Percentiles rank a stretch among this genome's conserved stretches.
These are phyloP conservation scores for Chrysanthemum makinoi DNA, from an alignment of 129 eudicot genomes.

Conservation along the genomic window DNA sequence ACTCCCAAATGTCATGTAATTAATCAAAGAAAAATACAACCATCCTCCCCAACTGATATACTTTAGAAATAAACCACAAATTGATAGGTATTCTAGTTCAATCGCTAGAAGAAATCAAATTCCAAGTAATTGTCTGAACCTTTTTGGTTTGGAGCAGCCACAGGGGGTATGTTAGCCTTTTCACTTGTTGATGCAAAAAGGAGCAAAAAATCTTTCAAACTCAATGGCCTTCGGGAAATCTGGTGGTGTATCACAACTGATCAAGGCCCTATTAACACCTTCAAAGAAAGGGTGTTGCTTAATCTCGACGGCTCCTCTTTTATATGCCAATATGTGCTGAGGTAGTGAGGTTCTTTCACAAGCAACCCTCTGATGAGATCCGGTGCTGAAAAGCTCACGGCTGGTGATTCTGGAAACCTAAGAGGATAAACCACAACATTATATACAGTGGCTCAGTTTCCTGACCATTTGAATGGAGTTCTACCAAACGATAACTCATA, in stretches of 20 bases:
- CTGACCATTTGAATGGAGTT: conserved; percentile 68
- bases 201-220: conserved; percentile 25
- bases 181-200: conserved; percentile 31
- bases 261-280: conserved; percentile 69
- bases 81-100: conserved; percentile 27
- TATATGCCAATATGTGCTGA: conserved; percentile 62
- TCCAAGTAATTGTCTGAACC: conserved; percentile 44
- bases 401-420: conserved; percentile 50
- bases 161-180: conserved; percentile 27
- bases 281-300: conserved; percentile 74
- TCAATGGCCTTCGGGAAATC: conserved; percentile 46
- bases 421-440: conserved; percentile 47
- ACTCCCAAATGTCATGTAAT: conserved; percentile 26
- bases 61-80: conserved; percentile 21
- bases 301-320: conserved; percentile 64
- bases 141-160: conserved; percentile 39
- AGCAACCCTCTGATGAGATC: conserved; percentile 76
- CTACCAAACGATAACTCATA: conserved; percentile 66
- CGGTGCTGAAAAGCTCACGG: conserved; percentile 53
- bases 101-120: conserved; percentile 68
- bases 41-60: conserved; percentile 13
- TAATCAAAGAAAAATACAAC: conserved; percentile 29
- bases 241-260: conserved; percentile 52
- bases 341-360: conserved; percentile 57
- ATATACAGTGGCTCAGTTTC: conserved; percentile 59